These are phyloP conservation scores for Suhomyces xylopsoci DNA, from an alignment of 805 yeast genomes.

Conservation along the genomic window DNA sequence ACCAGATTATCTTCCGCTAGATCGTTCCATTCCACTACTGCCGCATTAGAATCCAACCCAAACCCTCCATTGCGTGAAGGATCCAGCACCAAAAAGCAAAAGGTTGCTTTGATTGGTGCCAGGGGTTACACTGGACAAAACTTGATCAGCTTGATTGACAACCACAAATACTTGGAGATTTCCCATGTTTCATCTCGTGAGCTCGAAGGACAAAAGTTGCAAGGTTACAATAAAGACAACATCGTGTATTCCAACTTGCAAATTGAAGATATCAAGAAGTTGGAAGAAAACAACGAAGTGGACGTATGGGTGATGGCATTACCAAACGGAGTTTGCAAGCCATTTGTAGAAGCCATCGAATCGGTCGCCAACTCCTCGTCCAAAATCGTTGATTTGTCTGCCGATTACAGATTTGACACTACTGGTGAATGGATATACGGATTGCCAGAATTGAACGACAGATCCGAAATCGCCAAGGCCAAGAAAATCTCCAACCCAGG, in stretches of 20 bases:
- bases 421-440: constrained; percentile 92
- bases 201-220: constrained; percentile 77
- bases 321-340: constrained; percentile 95
- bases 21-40: constrained; percentile 11
- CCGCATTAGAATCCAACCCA: constrained; percentile 47
- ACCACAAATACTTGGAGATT: constrained; percentile 83
- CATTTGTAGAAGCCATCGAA: constrained; percentile 78
- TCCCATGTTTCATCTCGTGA: constrained; percentile 96
- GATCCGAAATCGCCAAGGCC: constrained; percentile 65
- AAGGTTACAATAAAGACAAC: constrained; percentile 81
- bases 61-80: constrained; percentile 72
- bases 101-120: constrained; percentile 95
- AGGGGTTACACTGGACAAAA: constrained; percentile 98
- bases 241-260: constrained; percentile 82
- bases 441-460: constrained; percentile 82
- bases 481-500: constrained; percentile 93
- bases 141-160: constrained; percentile 78
- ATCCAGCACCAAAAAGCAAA: constrained; percentile 56
- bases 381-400: constrained; percentile 88
- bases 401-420: constrained; percentile 92
- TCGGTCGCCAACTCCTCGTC: constrained; percentile 60
- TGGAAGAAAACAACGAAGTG: constrained; percentile 74
- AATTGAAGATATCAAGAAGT: constrained; percentile 74
- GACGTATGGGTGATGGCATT: constrained; percentile 99
- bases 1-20: constrained; percentile 18